A percentile compares a stretch with the other conserved stretches of the same genome.
These are phyloP conservation scores for Neobulgaria alba DNA, from an alignment of 2,329 filamentous ascomycete genomes.

Conservation along the genomic window DNA sequence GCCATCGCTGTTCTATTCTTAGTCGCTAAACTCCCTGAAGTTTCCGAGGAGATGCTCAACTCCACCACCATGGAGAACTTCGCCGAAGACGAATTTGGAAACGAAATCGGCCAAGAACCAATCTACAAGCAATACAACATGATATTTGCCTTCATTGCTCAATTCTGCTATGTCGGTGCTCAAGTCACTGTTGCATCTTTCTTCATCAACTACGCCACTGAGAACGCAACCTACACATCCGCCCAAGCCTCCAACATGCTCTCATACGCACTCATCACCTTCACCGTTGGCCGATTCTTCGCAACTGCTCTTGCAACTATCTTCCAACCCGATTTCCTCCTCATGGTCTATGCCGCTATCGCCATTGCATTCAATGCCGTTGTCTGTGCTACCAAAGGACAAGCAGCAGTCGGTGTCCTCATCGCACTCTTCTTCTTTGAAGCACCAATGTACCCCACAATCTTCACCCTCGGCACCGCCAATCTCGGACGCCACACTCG, in stretches of 20 bases:
- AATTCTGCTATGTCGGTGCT: constrained; percentile 71
- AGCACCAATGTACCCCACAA: constrained; percentile 72
- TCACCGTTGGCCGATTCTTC: constrained; percentile 63
- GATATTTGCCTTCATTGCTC: constrained; percentile 67
- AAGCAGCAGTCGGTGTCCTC: constrained; percentile 49
- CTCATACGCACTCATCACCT: constrained; percentile 65
- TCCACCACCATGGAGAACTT: constrained; percentile 27
- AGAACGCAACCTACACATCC: constrained; percentile 44
- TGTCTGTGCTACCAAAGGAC: constrained; percentile 24
- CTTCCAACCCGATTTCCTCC: constrained; percentile 35
- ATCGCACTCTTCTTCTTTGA: constrained; percentile 71
- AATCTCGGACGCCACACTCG: constrained; percentile 71
- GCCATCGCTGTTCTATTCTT: constrained; percentile 58
- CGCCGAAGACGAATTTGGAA: constrained; percentile 51
- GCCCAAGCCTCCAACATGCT: constrained; percentile 56
- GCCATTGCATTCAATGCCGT: constrained; percentile 35
- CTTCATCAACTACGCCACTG: constrained; percentile 66
- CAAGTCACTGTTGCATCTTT: constrained; percentile 59
- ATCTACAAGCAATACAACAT: constrained; percentile 64
- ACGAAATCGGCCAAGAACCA: constrained; percentile 37
- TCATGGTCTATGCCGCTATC: constrained; percentile 59
- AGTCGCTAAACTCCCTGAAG: constrained; percentile 55
- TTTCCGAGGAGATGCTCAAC: constrained; percentile 37
- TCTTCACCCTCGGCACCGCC: constrained; percentile 68
- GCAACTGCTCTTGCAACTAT: constrained; percentile 41